phyloP scores from a whole-genome alignment of 306 rosid species.

The Cercis canadensis region DNA sequence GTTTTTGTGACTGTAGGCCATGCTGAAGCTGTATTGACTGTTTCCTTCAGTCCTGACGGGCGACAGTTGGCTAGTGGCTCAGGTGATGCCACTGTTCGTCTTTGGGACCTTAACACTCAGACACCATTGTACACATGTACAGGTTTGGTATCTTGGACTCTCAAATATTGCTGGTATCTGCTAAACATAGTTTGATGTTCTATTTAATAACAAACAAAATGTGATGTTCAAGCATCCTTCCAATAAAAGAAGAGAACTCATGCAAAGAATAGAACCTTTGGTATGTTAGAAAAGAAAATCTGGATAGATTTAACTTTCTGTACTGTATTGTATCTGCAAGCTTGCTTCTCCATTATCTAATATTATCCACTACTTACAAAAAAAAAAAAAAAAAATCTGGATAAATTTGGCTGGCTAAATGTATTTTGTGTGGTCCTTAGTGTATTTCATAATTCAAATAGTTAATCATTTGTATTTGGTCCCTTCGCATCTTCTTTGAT shows the following conservation, averaged over 20 bases:
- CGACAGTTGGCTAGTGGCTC: slow-evolving; percentile 94
- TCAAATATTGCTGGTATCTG: slow-evolving; percentile 31
- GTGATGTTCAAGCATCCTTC: not conserved
- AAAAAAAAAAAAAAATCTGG: too few relatives aligned
- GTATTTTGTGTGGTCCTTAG: too few relatives aligned
- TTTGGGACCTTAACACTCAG: slow-evolving; percentile 94
- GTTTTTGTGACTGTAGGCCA: slow-evolving; percentile 64
- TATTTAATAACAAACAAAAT: slow-evolving; percentile 13
- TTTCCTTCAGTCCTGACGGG: slow-evolving; percentile 97
- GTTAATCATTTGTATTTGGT: too few relatives aligned
- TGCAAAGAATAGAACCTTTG: not conserved
- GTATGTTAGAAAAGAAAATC: not conserved
- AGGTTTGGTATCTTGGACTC: slow-evolving; percentile 60
- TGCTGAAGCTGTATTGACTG: slow-evolving; percentile 79
- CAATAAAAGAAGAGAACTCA: not conserved
- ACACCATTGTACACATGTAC: slow-evolving; percentile 83
- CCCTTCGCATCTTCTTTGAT: not conserved
- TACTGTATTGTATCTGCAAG: too few relatives aligned
- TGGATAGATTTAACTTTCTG: slow-evolving; percentile 3
- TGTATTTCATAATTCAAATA: too few relatives aligned
- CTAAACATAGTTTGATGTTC: slow-evolving; percentile 7
- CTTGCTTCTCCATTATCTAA: too few relatives aligned
- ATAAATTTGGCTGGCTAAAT: too few relatives aligned
- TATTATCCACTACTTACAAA: too few relatives aligned
- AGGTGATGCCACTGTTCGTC: slow-evolving; percentile 87